Base-by-base conservation (phyloP, 1,139 yeast genomes). In the Chernovozyma aurita region DNA sequence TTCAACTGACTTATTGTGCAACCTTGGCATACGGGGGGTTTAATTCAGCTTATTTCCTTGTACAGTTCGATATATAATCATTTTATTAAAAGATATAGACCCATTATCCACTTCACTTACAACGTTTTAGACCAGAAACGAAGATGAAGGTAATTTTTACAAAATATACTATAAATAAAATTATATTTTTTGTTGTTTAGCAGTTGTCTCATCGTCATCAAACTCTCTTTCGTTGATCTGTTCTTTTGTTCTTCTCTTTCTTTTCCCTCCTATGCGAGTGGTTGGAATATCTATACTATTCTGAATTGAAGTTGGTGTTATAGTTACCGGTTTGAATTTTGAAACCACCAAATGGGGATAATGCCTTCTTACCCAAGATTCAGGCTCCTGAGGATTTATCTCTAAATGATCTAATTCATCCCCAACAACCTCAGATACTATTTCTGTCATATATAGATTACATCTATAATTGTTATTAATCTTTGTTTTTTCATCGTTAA, bases 281-380 rank as follows among this genome's bases (percentile, higher is more conserved):
- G 15, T 16, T 15, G 18, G 32, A 4, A 14, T 28, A n/a, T 35
- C 38, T n/a, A 26, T 26, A 9, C 30, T 12, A 21, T 35, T 32
- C 18, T 26, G 31, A 21, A 37, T 24, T 14, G 30, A 18, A 5
- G 34, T 30, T 4, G 40, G 34, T 14, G 32, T 15, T 15, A 31
- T 30, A 3, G 24, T 28, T 12, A 33, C 25, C 1, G 73, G 72
- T 37, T 52, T 56, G 50, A 62, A 66, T 37, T 61, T 58, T 4
- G 64, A 52, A 20, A 56, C 52, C 4, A 65, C 63, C 42, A 69
- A 51, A 36, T 59, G 57, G 2, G 68, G 61, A 37, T 55, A 54
- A 41, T 66, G 62, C 33, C 73, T 52, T 30, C 69, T 48, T 24
- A 61, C 47, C 75, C 75, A 69, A 42, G 57, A 48, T 27, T 65